Evolutionary conservation across 768 basidiomycete species (phyloP).

Genomic region (Suillus spraguei): DNA sequence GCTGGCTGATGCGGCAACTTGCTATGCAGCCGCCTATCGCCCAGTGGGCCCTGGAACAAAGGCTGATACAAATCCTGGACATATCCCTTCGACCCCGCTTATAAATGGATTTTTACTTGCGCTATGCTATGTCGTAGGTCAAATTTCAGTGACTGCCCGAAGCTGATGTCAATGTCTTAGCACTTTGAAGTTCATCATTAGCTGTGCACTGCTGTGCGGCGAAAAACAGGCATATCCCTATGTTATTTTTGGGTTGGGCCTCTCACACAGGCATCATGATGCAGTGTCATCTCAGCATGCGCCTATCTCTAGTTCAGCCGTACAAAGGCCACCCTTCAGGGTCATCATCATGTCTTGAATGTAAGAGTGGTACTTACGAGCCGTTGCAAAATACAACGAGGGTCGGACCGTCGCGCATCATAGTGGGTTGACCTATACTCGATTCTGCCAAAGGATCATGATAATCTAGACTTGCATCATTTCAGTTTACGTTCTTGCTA

Average conservation of each 20-base stretch:
- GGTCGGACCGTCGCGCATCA: background rate
- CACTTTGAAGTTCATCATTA: constrained; percentile 1
- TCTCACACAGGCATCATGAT: constrained; percentile 1
- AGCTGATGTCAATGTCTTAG: constrained; percentile 2
- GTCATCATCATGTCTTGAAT: background rate
- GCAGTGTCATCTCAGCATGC: background rate
- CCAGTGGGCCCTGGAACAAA: background rate
- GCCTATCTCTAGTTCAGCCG: background rate
- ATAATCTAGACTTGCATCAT: background rate
- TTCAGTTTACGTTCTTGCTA: background rate
- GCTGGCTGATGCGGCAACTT: constrained; percentile 20
- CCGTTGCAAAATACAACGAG: background rate
- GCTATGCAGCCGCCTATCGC: constrained; percentile 4
- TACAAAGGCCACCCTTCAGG: background rate
- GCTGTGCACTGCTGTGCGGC: constrained; percentile 1
- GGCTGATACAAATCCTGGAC: background rate
- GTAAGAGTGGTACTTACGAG: background rate
- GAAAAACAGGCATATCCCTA: background rate
- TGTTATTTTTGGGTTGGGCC: background rate
- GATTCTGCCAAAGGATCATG: background rate
- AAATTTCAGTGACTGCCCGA: background rate
- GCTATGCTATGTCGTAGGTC: background rate
- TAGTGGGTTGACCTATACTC: constrained; percentile 9
- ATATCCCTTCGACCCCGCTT: background rate
- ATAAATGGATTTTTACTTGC: background rate